A percentile compares a stretch with the other conserved stretches of the same genome.
Conservation (phyloP, 441 rosid genomes). For the Raphanus hybrid region DNA sequence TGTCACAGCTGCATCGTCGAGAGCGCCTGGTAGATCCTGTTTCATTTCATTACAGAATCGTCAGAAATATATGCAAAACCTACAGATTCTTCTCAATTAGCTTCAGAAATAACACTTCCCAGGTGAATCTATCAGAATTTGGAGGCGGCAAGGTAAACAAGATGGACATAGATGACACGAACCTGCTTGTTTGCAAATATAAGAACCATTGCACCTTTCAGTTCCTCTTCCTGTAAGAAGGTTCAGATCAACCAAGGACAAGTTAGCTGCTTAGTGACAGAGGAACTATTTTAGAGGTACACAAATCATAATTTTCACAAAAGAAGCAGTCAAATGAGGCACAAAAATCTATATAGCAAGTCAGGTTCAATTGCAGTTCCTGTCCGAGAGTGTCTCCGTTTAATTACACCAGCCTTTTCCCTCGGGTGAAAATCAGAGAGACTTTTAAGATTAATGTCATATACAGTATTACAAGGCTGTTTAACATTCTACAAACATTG, state of each 20-base stretch:
- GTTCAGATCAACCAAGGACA: not conserved
- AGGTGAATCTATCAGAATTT: not conserved
- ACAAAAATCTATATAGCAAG: not conserved
- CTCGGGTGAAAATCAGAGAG: not conserved
- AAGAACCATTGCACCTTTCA: conserved; percentile 40
- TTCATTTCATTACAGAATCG: not conserved
- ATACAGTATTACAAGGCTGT: not conserved
- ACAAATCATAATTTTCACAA: not conserved
- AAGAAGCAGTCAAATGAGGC: not conserved
- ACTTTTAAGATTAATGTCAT: not conserved
- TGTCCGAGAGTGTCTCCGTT: not conserved
- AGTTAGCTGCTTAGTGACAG: not conserved
- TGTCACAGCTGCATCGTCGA: conserved; percentile 47
- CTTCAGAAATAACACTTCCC: not conserved
- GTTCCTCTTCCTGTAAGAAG: conserved; percentile 34
- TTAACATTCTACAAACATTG: not conserved
- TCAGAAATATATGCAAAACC: not conserved
- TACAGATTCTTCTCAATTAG: not conserved
- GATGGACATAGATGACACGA: not conserved
- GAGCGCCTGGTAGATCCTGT: conserved; percentile 59
- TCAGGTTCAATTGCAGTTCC: not conserved
- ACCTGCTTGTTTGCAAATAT: conserved; percentile 43
- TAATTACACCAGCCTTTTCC: not conserved
- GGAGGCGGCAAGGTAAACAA: not conserved
- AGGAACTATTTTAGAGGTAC: not conserved